Conservation (phyloP, 441 rosid species). For the Populus hybrid region DNA sequence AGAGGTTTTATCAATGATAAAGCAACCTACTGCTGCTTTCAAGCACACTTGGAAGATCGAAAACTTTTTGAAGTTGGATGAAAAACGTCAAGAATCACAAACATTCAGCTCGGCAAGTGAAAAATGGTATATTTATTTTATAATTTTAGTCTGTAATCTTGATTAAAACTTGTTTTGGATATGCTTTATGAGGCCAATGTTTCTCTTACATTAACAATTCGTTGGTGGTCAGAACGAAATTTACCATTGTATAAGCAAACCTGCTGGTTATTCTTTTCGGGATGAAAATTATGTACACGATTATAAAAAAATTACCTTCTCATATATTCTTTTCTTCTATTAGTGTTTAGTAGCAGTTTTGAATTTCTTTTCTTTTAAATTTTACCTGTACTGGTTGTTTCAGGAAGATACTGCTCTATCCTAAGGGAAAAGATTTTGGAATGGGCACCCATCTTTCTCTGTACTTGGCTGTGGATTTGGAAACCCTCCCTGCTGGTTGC, state of each 20-base stretch:
- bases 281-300: neutral
- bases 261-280: neutral
- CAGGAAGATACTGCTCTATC: conserved; percentile 37
- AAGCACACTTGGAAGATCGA: conserved; percentile 37
- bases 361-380: neutral
- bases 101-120: neutral
- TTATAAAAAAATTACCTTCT: neutral
- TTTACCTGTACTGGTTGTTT: too few species aligned
- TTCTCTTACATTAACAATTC: neutral
- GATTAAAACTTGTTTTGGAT: neutral
- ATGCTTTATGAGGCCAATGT: neutral
- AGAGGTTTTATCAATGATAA: conserved; percentile 50
- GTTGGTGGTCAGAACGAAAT: neutral
- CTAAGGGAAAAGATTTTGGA: conserved; percentile 36
- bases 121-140: conserved; percentile 6
- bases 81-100: neutral
- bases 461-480: conserved; percentile 34
- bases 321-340: neutral
- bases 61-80: conserved; percentile 25
- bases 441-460: conserved; percentile 29
- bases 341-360: neutral
- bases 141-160: neutral
- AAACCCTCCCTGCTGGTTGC: conserved; percentile 18
- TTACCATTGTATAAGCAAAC: conserved; percentile 11
- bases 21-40: conserved; percentile 15